These are phyloP conservation scores for Achaetomium macrosporum DNA, from an alignment of 2,329 filamentous ascomycete genomes.

Conservation along the genomic window DNA sequence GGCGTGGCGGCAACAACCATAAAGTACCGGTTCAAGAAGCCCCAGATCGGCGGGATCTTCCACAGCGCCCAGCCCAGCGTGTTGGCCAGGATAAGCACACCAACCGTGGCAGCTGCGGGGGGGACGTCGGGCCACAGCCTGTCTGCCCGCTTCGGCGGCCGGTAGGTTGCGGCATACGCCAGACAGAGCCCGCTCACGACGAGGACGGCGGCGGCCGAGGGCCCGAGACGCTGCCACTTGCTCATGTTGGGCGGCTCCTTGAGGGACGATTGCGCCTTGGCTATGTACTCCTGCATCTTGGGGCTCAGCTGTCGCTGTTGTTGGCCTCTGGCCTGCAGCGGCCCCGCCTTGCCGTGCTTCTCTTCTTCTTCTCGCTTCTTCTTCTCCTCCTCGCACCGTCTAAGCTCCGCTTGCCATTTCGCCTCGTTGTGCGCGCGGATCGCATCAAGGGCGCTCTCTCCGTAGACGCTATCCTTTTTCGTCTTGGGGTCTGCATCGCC, in stretches of 20 bases:
- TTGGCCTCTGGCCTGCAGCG: slow-evolving; percentile 37
- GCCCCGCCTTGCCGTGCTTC: slow-evolving; percentile 35
- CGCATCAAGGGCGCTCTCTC: slow-evolving; percentile 49
- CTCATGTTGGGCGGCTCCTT: slow-evolving; percentile 47
- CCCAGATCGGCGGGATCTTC: slow-evolving; percentile 61
- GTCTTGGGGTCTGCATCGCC: slow-evolving; percentile 20
- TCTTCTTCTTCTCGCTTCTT: slow-evolving; percentile 36
- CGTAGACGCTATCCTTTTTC: slow-evolving; percentile 44
- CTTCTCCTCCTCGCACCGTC: slow-evolving; percentile 23
- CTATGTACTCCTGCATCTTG: slow-evolving; percentile 37
- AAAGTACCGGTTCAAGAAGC: slow-evolving; percentile 62
- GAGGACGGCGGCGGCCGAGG: slow-evolving; percentile 44
- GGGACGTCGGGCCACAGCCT: slow-evolving; percentile 57
- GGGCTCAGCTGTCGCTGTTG: slow-evolving; percentile 33
- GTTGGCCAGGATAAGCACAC: slow-evolving; percentile 56
- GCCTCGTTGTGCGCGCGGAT: slow-evolving; percentile 50
- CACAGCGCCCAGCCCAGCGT: slow-evolving; percentile 51
- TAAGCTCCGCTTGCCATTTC: slow-evolving; percentile 40
- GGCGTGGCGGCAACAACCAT: slow-evolving; percentile 60
- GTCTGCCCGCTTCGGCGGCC: slow-evolving; percentile 40
- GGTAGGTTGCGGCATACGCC: slow-evolving; percentile 44
- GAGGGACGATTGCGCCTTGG: slow-evolving; percentile 45
- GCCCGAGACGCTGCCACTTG: slow-evolving; percentile 49
- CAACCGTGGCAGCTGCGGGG: slow-evolving; percentile 59
- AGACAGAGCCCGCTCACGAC: slow-evolving; percentile 40